Evolutionary conservation across 768 basidiomycete genomes (phyloP), one percentile per base, ranked within the genome.

Genomic region (Postia placenta): DNA sequence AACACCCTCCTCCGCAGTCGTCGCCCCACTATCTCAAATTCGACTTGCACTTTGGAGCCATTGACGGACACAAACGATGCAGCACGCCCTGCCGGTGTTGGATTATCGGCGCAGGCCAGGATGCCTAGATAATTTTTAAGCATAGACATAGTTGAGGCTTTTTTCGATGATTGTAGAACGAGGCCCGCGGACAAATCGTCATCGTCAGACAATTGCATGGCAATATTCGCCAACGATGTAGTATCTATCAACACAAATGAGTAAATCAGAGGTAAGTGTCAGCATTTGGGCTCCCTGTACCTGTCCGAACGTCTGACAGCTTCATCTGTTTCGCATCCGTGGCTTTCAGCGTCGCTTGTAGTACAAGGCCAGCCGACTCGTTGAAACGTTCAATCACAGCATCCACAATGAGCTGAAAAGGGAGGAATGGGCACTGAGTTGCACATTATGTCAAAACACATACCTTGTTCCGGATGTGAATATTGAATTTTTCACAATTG

Each of bases 381-480:
- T 97, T 97, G 67, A 80, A 95, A 33, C 89, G 80, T 57, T 92
- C 87, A 53, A 74, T 71, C 0, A 80, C 89, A 11, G 90, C 86
- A 33, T 74, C 73, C 50, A 84, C 81, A 42, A 97, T 80, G 41
- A 97, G 73, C 92, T 94, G 63, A 2, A 17, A 33, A 44, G 37
- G 39, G 30, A 6, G 7, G 19, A 39, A 9, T 39, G 9, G 20
- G 17, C 38, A 19, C 9, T 7, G 14, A 40, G n/a, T 5, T n/a
- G 24, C 11, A 4, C n/a, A 27, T 20, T 7, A 33, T 33, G 30
- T 7, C 30, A 7, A 7, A 12, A 22, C 2, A 57, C 80, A 6
- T 56, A 91, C 92, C 61, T 83, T 74, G 68, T 96, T 95, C 37
- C 95, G 85, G 45, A 96, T 80, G 57, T 90, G 83, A 26, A 91